A percentile compares a stretch with the other conserved stretches of the same genome.
Conservation (phyloP, 805 yeast genomes). For the Clavispora carvajalis region DNA sequence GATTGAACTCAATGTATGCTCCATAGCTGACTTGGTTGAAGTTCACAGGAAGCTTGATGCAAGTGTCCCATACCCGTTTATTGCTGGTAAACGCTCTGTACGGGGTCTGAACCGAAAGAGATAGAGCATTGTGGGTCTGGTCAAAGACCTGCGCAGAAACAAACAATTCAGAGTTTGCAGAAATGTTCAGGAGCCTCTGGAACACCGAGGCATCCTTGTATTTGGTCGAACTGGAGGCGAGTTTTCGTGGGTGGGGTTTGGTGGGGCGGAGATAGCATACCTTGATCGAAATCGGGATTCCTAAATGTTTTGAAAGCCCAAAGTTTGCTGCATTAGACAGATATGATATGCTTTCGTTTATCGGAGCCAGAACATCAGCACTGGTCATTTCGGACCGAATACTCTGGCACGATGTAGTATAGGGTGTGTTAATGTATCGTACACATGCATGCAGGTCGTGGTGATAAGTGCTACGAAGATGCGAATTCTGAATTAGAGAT, state of each 20-base stretch:
- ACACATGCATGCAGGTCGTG: no score
- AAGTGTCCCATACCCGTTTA: constrained; percentile 59
- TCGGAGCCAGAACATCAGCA: background rate
- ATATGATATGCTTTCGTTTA: background rate
- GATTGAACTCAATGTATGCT: constrained; percentile 51
- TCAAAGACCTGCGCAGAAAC: constrained; percentile 28
- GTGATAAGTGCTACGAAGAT: no score
- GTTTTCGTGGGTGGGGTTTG: constrained; percentile 4
- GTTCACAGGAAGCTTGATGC: constrained; percentile 67
- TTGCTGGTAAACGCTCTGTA: constrained; percentile 29
- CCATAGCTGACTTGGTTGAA: constrained; percentile 66
- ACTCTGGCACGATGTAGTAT: no score
- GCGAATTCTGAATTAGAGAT: no score
- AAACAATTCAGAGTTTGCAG: constrained; percentile 31
- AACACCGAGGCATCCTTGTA: constrained; percentile 31
- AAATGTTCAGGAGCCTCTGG: constrained; percentile 26
- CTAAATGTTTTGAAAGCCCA: constrained; percentile 36
- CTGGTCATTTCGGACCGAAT: background rate
- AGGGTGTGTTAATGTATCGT: no score
- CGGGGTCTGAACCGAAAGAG: constrained; percentile 31
- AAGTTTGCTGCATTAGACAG: constrained; percentile 26
- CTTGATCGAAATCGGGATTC: constrained; percentile 28
- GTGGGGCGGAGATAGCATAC: constrained; percentile 26
- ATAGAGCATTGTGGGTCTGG: constrained; percentile 24
- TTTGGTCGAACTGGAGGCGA: constrained; percentile 24